phyloP scores from a whole-genome alignment of 1,284 basidiomycete genomes.

The Boletus smithii region DNA sequence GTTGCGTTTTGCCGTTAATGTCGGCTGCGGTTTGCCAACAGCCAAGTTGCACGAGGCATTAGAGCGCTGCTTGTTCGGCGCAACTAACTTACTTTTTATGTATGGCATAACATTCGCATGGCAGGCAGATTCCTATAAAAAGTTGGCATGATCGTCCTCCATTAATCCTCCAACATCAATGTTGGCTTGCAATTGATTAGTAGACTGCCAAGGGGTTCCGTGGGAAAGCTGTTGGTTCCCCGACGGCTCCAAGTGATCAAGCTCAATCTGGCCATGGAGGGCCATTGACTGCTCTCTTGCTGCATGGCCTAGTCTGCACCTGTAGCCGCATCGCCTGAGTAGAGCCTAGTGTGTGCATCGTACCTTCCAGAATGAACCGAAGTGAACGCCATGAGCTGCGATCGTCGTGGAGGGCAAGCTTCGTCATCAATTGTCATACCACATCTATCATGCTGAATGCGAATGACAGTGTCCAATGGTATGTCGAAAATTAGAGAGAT shows the following conservation, averaged over 20 bases:
- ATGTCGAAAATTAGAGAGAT: not conserved
- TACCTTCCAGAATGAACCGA: not conserved
- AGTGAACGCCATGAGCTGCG: not conserved
- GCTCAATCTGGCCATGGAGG: no score
- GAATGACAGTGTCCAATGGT: not conserved
- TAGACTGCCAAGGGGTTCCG: conserved; percentile 12
- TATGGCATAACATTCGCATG: not conserved
- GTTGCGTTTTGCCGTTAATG: conserved; percentile 6
- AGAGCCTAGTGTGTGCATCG: no score
- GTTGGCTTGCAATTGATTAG: conserved; percentile 4
- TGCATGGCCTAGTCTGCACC: not conserved
- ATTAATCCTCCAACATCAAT: no score
- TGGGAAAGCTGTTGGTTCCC: not conserved
- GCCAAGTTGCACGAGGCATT: conserved; percentile 25
- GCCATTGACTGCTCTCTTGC: no score
- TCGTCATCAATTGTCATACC: conserved; percentile 13
- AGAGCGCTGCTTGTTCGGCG: not conserved
- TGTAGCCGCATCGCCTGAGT: not conserved
- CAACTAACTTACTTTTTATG: not conserved
- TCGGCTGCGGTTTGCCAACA: conserved; percentile 18
- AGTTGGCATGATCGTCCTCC: conserved; percentile 6
- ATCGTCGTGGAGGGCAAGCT: not conserved
- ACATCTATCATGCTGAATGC: not conserved
- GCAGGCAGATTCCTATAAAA: not conserved
- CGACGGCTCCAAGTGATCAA: no score